Percentiles rank a stretch among this genome's conserved stretches.
Evolutionary conservation across 177 flowering plant genomes (phyloP).

Genomic region (Vitis hybrid): DNA sequence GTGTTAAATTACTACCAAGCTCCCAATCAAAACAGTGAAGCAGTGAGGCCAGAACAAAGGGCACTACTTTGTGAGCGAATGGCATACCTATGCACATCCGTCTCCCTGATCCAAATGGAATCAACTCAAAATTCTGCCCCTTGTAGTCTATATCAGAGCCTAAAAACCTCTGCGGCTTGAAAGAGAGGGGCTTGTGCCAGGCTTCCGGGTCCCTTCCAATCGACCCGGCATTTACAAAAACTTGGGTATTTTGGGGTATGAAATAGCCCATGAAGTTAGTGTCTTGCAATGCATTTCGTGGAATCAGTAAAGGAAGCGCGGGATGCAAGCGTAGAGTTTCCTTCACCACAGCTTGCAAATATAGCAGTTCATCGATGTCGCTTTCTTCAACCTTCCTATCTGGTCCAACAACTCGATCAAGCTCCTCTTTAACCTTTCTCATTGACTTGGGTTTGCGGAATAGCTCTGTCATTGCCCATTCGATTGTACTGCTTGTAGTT

Average conservation of each 20-base stretch:
- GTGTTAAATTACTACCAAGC: constrained; percentile 4
- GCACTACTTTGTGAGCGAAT: constrained; percentile 28
- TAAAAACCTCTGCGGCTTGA: not conserved
- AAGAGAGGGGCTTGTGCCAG: constrained; percentile 16
- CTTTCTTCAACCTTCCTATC: constrained; percentile 25
- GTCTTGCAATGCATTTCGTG: constrained; percentile 22
- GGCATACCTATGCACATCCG: constrained; percentile 41
- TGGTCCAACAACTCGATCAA: constrained; percentile 20
- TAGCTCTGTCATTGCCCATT: constrained; percentile 36
- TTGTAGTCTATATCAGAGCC: constrained; percentile 26
- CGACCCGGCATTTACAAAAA: constrained; percentile 26
- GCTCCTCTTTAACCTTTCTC: constrained; percentile 19
- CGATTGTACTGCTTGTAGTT: constrained; percentile 29
- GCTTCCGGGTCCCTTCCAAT: constrained; percentile 32
- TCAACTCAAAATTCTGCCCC: constrained; percentile 35
- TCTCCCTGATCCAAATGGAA: constrained; percentile 50
- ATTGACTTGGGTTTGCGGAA: constrained; percentile 21
- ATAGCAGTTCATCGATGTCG: constrained; percentile 26
- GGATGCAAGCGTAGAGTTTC: constrained; percentile 24
- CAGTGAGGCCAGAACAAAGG: constrained; percentile 30
- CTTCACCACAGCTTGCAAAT: constrained; percentile 29
- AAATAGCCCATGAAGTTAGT: constrained; percentile 35
- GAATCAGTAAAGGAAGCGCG: constrained; percentile 27
- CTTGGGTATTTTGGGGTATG: constrained; percentile 25
- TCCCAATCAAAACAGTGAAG: constrained; percentile 25